Evolutionary conservation across 2,329 filamentous ascomycete species (phyloP).

Genomic region (Teratosphaeria zuluensis): DNA sequence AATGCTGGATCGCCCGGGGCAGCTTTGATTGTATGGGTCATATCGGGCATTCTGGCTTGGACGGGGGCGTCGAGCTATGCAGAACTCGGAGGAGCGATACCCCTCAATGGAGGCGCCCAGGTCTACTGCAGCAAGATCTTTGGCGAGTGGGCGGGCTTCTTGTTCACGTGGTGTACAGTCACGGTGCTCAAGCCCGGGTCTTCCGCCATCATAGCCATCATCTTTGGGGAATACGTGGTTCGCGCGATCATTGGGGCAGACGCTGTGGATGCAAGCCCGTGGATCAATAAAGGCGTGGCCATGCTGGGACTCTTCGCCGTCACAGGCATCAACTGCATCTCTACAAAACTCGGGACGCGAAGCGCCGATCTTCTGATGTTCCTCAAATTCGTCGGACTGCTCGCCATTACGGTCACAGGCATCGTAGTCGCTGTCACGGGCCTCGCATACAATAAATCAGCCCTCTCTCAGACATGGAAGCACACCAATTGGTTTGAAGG

Average conservation of each 20-base stretch:
- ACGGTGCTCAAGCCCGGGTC: conserved; percentile 89
- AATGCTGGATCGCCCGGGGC: conserved; percentile 89
- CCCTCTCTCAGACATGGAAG: conserved; percentile 63
- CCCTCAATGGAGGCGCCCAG: conserved; percentile 87
- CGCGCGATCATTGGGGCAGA: conserved; percentile 80
- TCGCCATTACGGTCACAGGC: conserved; percentile 78
- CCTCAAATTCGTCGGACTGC: conserved; percentile 82
- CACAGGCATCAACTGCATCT: conserved; percentile 81
- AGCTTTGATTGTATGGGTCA: conserved; percentile 78
- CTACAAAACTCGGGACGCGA: conserved; percentile 76
- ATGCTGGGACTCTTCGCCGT: conserved; percentile 65
- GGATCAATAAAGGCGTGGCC: conserved; percentile 85
- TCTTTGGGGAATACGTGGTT: conserved; percentile 96
- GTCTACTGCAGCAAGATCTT: conserved; percentile 95
- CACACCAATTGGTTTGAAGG: conserved; percentile 73
- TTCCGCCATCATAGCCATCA: conserved; percentile 89
- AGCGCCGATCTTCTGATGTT: conserved; percentile 94
- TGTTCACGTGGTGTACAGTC: conserved; percentile 95
- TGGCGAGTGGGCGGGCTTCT: conserved; percentile 81
- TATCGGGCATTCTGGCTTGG: conserved; percentile 90
- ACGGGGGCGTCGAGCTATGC: conserved; percentile 92
- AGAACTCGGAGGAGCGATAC: conserved; percentile 90
- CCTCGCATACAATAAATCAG: conserved; percentile 62
- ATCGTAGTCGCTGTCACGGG: conserved; percentile 84
- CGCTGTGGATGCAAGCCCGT: conserved; percentile 66